Base-by-base conservation (phyloP, 192 early-diverging fungal genomes). In the Linnemannia exigua region DNA sequence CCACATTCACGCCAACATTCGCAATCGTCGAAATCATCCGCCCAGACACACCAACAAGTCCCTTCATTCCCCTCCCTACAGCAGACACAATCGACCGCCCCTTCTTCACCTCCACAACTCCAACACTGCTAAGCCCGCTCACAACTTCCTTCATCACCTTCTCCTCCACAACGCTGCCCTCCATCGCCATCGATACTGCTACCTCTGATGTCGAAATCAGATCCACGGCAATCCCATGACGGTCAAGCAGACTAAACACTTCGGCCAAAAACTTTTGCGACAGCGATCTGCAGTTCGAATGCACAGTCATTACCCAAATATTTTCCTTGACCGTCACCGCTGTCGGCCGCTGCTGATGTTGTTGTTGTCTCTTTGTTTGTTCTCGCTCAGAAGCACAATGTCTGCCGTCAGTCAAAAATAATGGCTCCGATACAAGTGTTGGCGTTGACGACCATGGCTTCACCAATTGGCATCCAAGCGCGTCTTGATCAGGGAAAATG, bases 291-390 rank as follows among this genome's bases (percentile, higher is more conserved):
- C 97, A 92, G 88, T 98, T 98, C 14, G 98, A 98, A 80, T 98
- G 97, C 16, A 99, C 93, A 90, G 98, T 99, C 38, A 99, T 89
- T 31, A 99, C 95, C 51, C 95, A 95, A 58, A 99, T 94, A 67
- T 96, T 92, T 75, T 99, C 97, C 79, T 99, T 99, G 89, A 99
- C 98, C 50, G 98, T 99, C 37, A 98, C 97, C 35, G 98, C 98
- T 0, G 98, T 99, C 19, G 97, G 96, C 67, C 96, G 41, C n/a
- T n/a, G n/a, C n/a, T n/a, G n/a, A n/a, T n/a, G n/a, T n/a, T n/a
- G n/a, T n/a, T n/a, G n/a, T n/a, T n/a, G 95, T 54, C 92, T 88
- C 41, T 91, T 90, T 35, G 92, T 16, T 93, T 93, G 75, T 94
- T 94, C 75, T 93, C 92, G 33, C n/a, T n/a, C n/a, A n/a, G n/a